Evolutionary conservation across 495 filamentous ascomycete species (phyloP).

Genomic region (Penicillium diatomitis): DNA sequence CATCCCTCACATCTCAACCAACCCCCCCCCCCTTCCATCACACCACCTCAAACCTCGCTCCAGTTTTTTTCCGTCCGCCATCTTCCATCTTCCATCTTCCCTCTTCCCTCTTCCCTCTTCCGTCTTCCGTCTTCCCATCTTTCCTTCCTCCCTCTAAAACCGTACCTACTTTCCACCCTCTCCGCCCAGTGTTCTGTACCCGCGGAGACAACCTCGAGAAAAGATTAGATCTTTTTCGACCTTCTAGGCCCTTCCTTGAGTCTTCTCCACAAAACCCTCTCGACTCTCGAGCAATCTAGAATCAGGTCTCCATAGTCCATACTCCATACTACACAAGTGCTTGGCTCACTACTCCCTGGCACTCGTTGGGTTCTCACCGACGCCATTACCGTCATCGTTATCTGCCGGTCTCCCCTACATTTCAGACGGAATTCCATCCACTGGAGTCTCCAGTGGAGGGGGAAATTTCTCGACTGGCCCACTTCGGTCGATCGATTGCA

Average conservation of each 20-base stretch:
- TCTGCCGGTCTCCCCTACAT: neutral
- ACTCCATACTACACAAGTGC: neutral
- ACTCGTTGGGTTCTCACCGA: conserved; percentile 3
- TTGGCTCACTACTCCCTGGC: neutral
- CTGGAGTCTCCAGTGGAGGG: too few species aligned
- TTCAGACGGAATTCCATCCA: neutral
- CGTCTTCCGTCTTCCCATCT: neutral
- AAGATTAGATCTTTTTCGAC: too few species aligned
- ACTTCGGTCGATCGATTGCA: too few species aligned
- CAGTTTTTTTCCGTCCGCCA: too few species aligned
- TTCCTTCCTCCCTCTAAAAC: conserved; percentile 2
- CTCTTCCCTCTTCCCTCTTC: neutral
- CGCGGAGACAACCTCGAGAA: too few species aligned
- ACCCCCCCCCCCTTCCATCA: neutral
- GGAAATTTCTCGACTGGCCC: too few species aligned
- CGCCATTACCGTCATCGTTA: conserved; percentile 6
- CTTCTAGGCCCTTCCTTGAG: neutral
- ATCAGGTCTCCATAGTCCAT: neutral
- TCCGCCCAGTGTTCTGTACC: too few species aligned
- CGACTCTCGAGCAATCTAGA: conserved; percentile 8
- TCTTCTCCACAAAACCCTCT: conserved; percentile 4
- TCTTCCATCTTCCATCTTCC: neutral
- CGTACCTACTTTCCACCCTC: neutral
- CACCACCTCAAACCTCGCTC: neutral
- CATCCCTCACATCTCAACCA: neutral